A percentile compares a stretch with the other conserved stretches of the same genome.
Evolutionary conservation across 1,284 basidiomycete species (phyloP).

Genomic region (Cyathus pygmaeus): DNA sequence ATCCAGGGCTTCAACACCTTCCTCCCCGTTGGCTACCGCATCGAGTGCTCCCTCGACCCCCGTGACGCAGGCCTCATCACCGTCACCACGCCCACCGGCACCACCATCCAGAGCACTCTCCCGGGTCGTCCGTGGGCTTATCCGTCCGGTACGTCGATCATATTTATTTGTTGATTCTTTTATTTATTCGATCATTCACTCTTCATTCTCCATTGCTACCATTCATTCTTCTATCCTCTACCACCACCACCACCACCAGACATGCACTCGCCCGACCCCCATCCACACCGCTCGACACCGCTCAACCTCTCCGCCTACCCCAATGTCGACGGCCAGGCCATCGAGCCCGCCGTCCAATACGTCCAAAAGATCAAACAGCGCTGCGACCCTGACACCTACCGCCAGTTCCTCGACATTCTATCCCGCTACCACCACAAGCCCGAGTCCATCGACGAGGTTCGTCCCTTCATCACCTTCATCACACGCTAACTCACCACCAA

Average conservation of each 20-base stretch:
- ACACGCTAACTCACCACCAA: too few species aligned
- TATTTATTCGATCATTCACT: too few species aligned
- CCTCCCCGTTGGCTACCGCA: constrained; percentile 95
- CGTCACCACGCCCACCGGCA: constrained; percentile 93
- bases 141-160: too few species aligned
- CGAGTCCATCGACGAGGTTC: constrained; percentile 86
- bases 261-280: too few species aligned
- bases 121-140: constrained; percentile 20
- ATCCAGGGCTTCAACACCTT: constrained; percentile 99
- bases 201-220: too few species aligned
- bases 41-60: constrained; percentile 88
- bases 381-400: constrained; percentile 96
- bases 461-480: constrained; percentile 37
- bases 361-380: constrained; percentile 99
- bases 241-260: too few species aligned
- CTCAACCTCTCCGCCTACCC: constrained; percentile 69
- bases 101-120: constrained; percentile 71
- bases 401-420: constrained; percentile 97
- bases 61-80: constrained; percentile 86
- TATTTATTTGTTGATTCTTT: too few species aligned
- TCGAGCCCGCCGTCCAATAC: constrained; percentile 92
- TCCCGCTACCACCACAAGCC: constrained; percentile 98
- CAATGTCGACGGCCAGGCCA: constrained; percentile 50
- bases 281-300: constrained; percentile 54
- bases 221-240: too few species aligned